phyloP scores from a whole-genome alignment of 805 yeast species.

The Yarrowia sp. region DNA sequence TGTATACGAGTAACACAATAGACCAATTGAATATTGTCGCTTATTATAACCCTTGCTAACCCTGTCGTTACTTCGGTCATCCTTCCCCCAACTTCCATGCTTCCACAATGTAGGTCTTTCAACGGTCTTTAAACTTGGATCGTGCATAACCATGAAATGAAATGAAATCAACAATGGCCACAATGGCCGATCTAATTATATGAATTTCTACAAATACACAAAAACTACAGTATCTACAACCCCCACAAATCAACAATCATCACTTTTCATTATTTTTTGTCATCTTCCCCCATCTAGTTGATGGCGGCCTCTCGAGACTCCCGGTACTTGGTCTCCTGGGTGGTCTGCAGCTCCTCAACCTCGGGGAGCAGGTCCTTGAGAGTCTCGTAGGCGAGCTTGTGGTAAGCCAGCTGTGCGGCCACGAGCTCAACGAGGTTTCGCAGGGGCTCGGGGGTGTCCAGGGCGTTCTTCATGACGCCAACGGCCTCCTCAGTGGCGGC shows the following conservation, averaged over 20 bases:
- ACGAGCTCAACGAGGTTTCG: slow-evolving; percentile 65
- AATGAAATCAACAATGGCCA: background rate
- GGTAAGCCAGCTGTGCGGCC: slow-evolving; percentile 77
- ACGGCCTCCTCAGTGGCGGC: slow-evolving; percentile 88
- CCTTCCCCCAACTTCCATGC: too few relatives aligned
- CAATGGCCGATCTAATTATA: too few relatives aligned
- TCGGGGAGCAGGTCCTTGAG: slow-evolving; percentile 64
- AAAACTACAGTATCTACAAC: too few relatives aligned
- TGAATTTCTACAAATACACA: background rate
- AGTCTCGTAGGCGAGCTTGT: slow-evolving; percentile 68
- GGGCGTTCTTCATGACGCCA: slow-evolving; percentile 73
- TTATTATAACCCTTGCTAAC: too few relatives aligned
- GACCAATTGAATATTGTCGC: background rate
- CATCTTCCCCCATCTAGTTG: slow-evolving; percentile 16
- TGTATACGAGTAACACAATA: background rate
- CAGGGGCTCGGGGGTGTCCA: slow-evolving; percentile 66
- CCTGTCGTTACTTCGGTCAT: too few relatives aligned
- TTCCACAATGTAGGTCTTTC: background rate
- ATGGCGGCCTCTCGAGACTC: slow-evolving; percentile 34
- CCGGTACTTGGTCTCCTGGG: slow-evolving; percentile 44
- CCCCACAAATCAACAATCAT: too few relatives aligned
- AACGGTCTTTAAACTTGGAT: background rate
- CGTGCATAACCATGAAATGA: background rate
- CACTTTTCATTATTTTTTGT: slow-evolving; percentile 17
- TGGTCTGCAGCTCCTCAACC: slow-evolving; percentile 58